Evolutionary conservation across 371 early-diverging fungal genomes (phyloP).

Genomic region (Batkoa obscura): DNA sequence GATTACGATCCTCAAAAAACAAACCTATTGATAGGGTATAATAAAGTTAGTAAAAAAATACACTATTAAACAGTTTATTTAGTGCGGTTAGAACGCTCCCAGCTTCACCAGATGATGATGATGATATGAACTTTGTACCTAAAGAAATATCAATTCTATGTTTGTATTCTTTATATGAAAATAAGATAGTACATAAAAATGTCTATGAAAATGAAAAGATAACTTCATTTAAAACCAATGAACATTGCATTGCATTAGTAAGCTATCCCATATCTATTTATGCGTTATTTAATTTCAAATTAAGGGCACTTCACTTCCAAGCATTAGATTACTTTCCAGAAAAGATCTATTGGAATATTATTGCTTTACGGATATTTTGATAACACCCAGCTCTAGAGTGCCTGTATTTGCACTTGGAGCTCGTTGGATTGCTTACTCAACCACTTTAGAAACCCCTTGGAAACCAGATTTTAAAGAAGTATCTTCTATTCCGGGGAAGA

Average conservation of each 20-base stretch:
- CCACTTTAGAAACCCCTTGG: conserved; percentile 16
- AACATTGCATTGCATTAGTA: conserved; percentile 25
- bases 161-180: not conserved
- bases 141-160: not conserved
- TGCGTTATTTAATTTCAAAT: not conserved
- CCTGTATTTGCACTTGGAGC: conserved; percentile 36
- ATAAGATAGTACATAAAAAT: not conserved
- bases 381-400: conserved; percentile 15
- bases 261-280: conserved; percentile 6
- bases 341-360: conserved; percentile 11
- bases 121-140: too few relatives aligned
- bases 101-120: too few relatives aligned
- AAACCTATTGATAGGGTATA: too few relatives aligned
- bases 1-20: not conserved
- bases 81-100: too few relatives aligned
- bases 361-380: conserved; percentile 24
- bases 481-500: not conserved
- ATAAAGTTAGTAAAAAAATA: too few relatives aligned
- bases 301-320: conserved; percentile 15
- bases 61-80: too few relatives aligned
- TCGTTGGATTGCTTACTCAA: conserved; percentile 41
- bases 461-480: conserved; percentile 8
- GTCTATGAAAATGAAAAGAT: not conserved
- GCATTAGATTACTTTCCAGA: conserved; percentile 20
- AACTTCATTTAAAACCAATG: not conserved